These are phyloP conservation scores for Pistacia atlantica DNA, from an alignment of 345 rosid genomes.

Conservation along the genomic window DNA sequence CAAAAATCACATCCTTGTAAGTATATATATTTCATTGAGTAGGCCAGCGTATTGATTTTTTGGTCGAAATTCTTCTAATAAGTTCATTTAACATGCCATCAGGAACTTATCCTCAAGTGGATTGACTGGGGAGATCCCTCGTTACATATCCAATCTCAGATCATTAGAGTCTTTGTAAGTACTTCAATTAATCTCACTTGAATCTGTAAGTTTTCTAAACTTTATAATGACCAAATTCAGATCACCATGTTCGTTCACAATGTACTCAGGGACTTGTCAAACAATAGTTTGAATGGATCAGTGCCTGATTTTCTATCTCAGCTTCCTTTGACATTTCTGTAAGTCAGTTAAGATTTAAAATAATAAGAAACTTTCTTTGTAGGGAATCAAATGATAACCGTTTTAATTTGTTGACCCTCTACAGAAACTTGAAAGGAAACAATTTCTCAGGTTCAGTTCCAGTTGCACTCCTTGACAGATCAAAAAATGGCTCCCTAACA, in stretches of 20 bases:
- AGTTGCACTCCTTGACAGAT: slow-evolving; percentile 15
- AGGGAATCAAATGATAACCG: background rate
- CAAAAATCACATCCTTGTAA: slow-evolving; percentile 12
- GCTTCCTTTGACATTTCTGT: slow-evolving; percentile 43
- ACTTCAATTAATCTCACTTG: background rate
- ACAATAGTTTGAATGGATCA: slow-evolving; percentile 47
- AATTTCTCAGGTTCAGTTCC: slow-evolving; percentile 30
- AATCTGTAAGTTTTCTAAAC: background rate
- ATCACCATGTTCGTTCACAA: background rate
- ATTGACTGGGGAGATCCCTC: slow-evolving; percentile 42
- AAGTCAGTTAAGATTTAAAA: slow-evolving; percentile 22
- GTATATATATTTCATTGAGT: no score
- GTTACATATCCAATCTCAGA: slow-evolving; percentile 39
- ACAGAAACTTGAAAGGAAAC: slow-evolving; percentile 31
- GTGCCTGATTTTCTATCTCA: slow-evolving; percentile 48
- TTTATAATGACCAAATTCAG: background rate
- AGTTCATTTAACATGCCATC: slow-evolving; percentile 23
- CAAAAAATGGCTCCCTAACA: slow-evolving; percentile 19
- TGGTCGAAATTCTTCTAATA: background rate
- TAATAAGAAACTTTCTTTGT: background rate
- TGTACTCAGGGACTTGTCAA: slow-evolving; percentile 48
- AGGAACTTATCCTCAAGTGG: slow-evolving; percentile 49
- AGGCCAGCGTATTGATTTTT: no score
- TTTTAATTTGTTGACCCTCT: background rate
- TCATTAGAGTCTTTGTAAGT: slow-evolving; percentile 30